These are phyloP conservation scores for Candida montana DNA, from an alignment of 805 yeast genomes.

Conservation along the genomic window DNA sequence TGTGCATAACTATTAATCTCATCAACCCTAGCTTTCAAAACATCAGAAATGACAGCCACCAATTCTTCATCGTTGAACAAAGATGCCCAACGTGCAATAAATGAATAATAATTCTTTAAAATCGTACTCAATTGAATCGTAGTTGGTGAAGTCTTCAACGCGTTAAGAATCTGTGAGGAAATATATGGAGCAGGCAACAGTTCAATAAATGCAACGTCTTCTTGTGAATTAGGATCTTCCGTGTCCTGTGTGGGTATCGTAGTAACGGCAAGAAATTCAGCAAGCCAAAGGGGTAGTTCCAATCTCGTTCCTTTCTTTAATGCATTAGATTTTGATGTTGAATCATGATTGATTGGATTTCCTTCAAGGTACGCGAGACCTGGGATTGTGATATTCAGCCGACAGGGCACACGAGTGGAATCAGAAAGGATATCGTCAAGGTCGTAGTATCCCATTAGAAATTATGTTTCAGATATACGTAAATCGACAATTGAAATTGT, in stretches of 20 bases:
- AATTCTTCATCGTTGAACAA: slow-evolving; percentile 65
- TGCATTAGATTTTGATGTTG: not conserved
- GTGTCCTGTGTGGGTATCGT: slow-evolving; percentile 21
- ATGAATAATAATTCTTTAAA: slow-evolving; percentile 58
- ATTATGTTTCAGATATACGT: no score
- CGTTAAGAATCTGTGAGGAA: slow-evolving; percentile 62
- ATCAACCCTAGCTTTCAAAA: slow-evolving; percentile 61
- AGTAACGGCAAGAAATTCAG: slow-evolving; percentile 63
- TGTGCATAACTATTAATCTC: slow-evolving; percentile 67
- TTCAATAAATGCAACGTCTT: slow-evolving; percentile 49
- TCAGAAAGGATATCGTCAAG: slow-evolving; percentile 73
- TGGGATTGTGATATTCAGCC: slow-evolving; percentile 71
- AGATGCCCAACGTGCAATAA: slow-evolving; percentile 73
- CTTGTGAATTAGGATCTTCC: not conserved
- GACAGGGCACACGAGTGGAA: slow-evolving; percentile 65
- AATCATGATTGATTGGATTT: slow-evolving; percentile 40
- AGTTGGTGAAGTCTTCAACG: slow-evolving; percentile 68
- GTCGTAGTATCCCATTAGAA: slow-evolving; percentile 54
- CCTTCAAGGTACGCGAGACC: slow-evolving; percentile 87
- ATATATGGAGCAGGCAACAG: slow-evolving; percentile 70
- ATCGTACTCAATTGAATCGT: slow-evolving; percentile 64
- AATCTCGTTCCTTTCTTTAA: slow-evolving; percentile 24
- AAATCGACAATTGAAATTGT: no score
- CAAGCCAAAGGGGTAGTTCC: slow-evolving; percentile 87
- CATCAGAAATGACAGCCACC: slow-evolving; percentile 40